Percentiles rank a stretch among this genome's conserved stretches.
These are phyloP conservation scores for Phaeoacremonium minimum DNA, from an alignment of 2,329 filamentous ascomycete genomes.

Conservation along the genomic window DNA sequence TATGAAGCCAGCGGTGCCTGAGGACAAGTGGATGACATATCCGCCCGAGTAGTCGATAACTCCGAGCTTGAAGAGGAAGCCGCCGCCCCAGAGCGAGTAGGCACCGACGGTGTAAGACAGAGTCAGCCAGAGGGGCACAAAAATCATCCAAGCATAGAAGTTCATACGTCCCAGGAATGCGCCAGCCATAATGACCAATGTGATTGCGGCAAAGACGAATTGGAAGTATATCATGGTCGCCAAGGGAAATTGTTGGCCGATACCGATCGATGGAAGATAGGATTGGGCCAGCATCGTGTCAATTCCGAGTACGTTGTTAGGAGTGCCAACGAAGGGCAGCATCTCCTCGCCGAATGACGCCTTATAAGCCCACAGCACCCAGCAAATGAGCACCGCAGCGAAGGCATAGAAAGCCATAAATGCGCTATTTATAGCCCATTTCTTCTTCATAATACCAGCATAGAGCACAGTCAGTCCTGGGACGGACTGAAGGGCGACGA, in stretches of 20 bases:
- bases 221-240: slow-evolving; percentile 50
- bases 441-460: slow-evolving; percentile 41
- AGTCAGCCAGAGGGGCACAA: slow-evolving; percentile 46
- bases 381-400: slow-evolving; percentile 39
- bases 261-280: slow-evolving; percentile 31
- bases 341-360: slow-evolving; percentile 43
- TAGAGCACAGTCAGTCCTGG: slow-evolving; percentile 45
- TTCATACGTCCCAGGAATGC: slow-evolving; percentile 43
- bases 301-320: slow-evolving; percentile 39
- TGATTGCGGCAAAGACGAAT: slow-evolving; percentile 48
- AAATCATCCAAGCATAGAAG: slow-evolving; percentile 46
- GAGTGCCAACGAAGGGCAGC: slow-evolving; percentile 42
- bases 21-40: slow-evolving; percentile 48
- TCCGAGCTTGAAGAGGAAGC: slow-evolving; percentile 30
- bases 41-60: slow-evolving; percentile 48
- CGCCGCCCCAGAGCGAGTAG: slow-evolving; percentile 10
- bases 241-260: slow-evolving; percentile 35
- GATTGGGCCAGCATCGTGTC: slow-evolving; percentile 36
- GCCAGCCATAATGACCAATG: slow-evolving; percentile 40
- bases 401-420: slow-evolving; percentile 50
- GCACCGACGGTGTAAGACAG: slow-evolving; percentile 6
- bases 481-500: slow-evolving; percentile 44
- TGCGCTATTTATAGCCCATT: slow-evolving; percentile 43
- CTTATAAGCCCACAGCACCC: slow-evolving; percentile 45
- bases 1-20: slow-evolving; percentile 44